Evolutionary conservation across 2,329 filamentous ascomycete species (phyloP).

Genomic region (Sporothrix luriei): DNA sequence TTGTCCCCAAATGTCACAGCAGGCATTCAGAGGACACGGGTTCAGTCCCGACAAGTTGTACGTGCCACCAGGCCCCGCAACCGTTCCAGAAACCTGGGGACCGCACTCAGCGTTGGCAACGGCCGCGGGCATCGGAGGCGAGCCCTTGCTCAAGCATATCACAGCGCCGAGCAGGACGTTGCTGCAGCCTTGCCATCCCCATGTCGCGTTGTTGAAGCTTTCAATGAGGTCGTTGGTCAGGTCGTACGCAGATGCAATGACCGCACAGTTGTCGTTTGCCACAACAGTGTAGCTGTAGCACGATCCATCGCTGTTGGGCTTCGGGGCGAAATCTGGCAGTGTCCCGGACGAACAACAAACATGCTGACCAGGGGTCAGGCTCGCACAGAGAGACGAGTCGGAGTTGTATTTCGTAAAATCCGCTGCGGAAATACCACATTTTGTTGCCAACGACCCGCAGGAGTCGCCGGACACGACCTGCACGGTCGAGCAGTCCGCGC

Average conservation of each 20-base stretch:
- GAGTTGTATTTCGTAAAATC: conserved; percentile 40
- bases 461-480: conserved; percentile 30
- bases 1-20: conserved; percentile 48
- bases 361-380: conserved; percentile 42
- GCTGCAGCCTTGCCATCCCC: conserved; percentile 45
- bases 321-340: conserved; percentile 43
- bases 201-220: conserved; percentile 45
- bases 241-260: conserved; percentile 37
- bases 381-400: conserved; percentile 40
- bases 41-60: conserved; percentile 38
- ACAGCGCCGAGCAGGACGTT: conserved; percentile 38
- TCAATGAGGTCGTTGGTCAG: conserved; percentile 30
- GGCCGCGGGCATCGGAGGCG: conserved; percentile 43
- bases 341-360: conserved; percentile 46
- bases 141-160: conserved; percentile 45
- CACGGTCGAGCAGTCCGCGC: conserved; percentile 30
- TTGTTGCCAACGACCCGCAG: conserved; percentile 29
- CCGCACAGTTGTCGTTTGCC: conserved; percentile 42
- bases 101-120: conserved; percentile 43
- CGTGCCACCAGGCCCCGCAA: conserved; percentile 35
- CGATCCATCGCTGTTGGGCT: conserved; percentile 44
- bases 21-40: conserved; percentile 41
- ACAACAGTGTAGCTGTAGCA: conserved; percentile 44
- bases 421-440: conserved; percentile 32
- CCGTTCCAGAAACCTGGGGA: conserved; percentile 42